Evolutionary conservation across 2,329 filamentous ascomycete genomes (phyloP).

Genomic region (Fusarium temperatum): DNA sequence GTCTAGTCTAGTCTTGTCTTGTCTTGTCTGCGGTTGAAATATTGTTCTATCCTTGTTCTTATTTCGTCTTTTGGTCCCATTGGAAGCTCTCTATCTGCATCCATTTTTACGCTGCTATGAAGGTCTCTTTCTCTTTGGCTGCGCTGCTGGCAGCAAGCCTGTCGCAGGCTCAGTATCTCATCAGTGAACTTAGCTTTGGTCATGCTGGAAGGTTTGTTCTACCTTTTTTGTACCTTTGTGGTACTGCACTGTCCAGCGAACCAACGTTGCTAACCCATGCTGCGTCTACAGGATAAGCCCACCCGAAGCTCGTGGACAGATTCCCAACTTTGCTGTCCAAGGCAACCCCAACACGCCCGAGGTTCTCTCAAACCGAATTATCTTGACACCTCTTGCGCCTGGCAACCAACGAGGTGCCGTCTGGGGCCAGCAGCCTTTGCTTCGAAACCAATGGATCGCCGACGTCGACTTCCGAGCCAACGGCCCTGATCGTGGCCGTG

Average conservation of each 20-base stretch:
- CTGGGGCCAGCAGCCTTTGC: slow-evolving; percentile 75
- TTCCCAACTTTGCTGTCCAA: slow-evolving; percentile 65
- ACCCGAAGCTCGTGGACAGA: slow-evolving; percentile 56
- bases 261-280: slow-evolving; percentile 13
- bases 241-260: background rate
- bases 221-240: background rate
- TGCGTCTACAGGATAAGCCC: slow-evolving; percentile 67
- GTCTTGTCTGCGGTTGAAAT: background rate
- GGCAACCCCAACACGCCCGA: slow-evolving; percentile 66
- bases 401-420: slow-evolving; percentile 85
- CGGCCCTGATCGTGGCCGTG: slow-evolving; percentile 84
- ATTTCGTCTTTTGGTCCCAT: slow-evolving; percentile 6
- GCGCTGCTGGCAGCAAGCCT: slow-evolving; percentile 57
- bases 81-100: slow-evolving; percentile 13
- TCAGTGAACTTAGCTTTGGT: slow-evolving; percentile 82
- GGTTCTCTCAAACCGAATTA: slow-evolving; percentile 85
- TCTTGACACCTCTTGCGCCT: slow-evolving; percentile 88
- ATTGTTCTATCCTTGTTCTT: slow-evolving; percentile 15
- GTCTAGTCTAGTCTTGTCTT: background rate
- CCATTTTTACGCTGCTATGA: slow-evolving; percentile 54
- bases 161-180: slow-evolving; percentile 71
- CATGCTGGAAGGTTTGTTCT: slow-evolving; percentile 66
- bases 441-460: slow-evolving; percentile 77
- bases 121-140: slow-evolving; percentile 51
- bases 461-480: slow-evolving; percentile 89